Conservation (phyloP, 331 rosid species). For the Acacia concinna region DNA sequence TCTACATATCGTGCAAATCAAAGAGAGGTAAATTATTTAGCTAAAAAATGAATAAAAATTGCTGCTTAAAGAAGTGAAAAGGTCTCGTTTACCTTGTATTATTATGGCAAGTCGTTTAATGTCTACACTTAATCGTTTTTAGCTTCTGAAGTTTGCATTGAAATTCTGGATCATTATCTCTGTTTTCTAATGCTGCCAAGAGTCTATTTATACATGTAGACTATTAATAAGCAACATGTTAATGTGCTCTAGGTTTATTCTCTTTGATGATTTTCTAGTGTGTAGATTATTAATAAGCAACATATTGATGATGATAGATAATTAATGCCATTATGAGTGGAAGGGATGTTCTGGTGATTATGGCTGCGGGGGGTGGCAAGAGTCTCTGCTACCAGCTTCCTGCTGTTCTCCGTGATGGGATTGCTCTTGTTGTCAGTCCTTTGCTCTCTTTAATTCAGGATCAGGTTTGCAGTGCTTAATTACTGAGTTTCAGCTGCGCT, state of each 20-base stretch:
- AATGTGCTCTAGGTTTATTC: not conserved
- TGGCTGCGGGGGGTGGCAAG: constrained; percentile 99
- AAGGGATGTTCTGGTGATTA: constrained; percentile 86
- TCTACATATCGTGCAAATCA: constrained; percentile 85
- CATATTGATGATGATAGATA: constrained; percentile 51
- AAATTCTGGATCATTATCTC: not conserved
- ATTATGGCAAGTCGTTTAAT: not conserved
- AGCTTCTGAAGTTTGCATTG: constrained; percentile 13
- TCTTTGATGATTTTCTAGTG: not conserved
- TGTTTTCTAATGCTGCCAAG: constrained; percentile 11
- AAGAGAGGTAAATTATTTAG: constrained; percentile 59
- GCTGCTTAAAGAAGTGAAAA: not conserved
- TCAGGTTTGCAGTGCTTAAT: constrained; percentile 59
- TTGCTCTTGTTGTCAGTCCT: constrained; percentile 94
- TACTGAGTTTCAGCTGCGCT: constrained; percentile 16
- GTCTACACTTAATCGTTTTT: constrained; percentile 21
- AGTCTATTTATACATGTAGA: not conserved
- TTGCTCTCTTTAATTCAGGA: constrained; percentile 92
- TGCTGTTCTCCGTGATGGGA: constrained; percentile 77
- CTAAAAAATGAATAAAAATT: constrained; percentile 35
- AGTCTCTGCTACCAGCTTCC: constrained; percentile 98
- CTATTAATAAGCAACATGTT: constrained; percentile 10
- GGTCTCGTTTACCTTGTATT: not conserved
- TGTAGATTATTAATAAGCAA: constrained; percentile 32
- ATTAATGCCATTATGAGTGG: constrained; percentile 89